phyloP scores from a whole-genome alignment of 177 flowering plant genomes.

The Vitis hybrid region DNA sequence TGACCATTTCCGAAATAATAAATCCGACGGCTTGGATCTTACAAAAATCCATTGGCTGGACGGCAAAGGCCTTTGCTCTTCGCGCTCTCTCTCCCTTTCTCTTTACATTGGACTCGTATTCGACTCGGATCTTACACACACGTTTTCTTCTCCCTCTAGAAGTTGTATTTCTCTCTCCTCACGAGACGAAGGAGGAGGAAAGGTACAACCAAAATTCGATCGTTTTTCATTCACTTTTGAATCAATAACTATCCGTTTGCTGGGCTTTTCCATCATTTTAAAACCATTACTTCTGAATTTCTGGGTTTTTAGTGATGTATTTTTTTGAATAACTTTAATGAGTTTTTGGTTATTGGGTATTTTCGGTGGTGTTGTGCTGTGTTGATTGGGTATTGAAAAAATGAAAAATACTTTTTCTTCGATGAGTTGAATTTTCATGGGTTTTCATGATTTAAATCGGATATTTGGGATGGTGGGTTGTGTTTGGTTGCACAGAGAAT shows the following conservation, averaged over 20 bases:
- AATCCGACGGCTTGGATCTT: slow-evolving; percentile 20
- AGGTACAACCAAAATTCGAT: slow-evolving; percentile 4
- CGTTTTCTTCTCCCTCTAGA: slow-evolving; percentile 13
- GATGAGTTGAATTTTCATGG: neutral
- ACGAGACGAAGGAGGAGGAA: neutral
- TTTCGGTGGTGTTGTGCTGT: no score
- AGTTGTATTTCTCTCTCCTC: neutral
- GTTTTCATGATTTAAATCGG: neutral
- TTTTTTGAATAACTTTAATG: no score
- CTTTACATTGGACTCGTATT: neutral
- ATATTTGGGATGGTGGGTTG: neutral
- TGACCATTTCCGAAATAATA: slow-evolving; percentile 4
- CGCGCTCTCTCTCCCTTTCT: neutral
- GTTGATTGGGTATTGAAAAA: no score
- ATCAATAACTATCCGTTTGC: neutral
- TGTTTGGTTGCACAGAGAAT: neutral
- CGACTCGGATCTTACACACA: slow-evolving; percentile 9
- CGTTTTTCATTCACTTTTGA: neutral
- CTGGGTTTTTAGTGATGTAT: no score
- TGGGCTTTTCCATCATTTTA: neutral
- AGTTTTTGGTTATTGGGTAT: no score
- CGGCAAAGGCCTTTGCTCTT: neutral
- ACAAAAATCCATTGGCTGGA: slow-evolving; percentile 2
- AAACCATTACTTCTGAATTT: no score
- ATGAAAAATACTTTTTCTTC: no score